Evolutionary conservation across 2,329 filamentous ascomycete genomes (phyloP).

Genomic region (Daldinia sp.): DNA sequence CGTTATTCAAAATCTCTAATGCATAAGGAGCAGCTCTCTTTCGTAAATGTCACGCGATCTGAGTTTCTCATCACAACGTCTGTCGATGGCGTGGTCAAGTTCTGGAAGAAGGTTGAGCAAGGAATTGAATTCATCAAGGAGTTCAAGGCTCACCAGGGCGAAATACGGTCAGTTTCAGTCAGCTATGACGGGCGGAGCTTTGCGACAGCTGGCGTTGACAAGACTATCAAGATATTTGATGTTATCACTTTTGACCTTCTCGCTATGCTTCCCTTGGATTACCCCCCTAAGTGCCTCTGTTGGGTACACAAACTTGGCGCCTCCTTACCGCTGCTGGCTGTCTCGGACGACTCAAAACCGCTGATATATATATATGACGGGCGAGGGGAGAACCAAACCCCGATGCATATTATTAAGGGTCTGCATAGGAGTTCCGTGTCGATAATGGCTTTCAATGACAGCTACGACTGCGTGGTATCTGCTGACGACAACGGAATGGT

Average conservation of each 20-base stretch:
- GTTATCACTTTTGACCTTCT: conserved; percentile 89
- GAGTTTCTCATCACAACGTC: conserved; percentile 97
- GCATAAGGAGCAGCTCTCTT: conserved; percentile 96
- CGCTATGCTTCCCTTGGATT: conserved; percentile 83
- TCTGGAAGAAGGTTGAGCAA: conserved; percentile 95
- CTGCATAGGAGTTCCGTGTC: conserved; percentile 87
- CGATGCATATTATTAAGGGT: conserved; percentile 80
- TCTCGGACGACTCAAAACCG: conserved; percentile 80
- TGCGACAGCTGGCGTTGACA: conserved; percentile 85
- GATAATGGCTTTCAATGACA: conserved; percentile 89
- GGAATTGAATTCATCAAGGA: conserved; percentile 99
- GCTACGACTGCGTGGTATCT: conserved; percentile 90
- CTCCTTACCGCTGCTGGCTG: conserved; percentile 86
- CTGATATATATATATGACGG: conserved; percentile 89
- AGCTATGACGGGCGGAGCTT: conserved; percentile 94
- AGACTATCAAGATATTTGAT: conserved; percentile 83
- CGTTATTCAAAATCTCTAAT: conserved; percentile 97
- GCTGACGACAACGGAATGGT: conserved; percentile 92
- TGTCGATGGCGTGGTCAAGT: conserved; percentile 95
- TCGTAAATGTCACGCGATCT: conserved; percentile 89
- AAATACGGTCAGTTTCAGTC: conserved; percentile 84
- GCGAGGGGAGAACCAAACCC: conserved; percentile 80
- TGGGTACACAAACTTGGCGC: conserved; percentile 92
- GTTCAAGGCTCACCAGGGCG: conserved; percentile 89
- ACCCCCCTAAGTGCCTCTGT: conserved; percentile 82